Percentiles rank a stretch among this genome's conserved stretches.
Evolutionary conservation across 345 rosid genomes (phyloP).

Genomic region (Eucalyptus dawsonii): DNA sequence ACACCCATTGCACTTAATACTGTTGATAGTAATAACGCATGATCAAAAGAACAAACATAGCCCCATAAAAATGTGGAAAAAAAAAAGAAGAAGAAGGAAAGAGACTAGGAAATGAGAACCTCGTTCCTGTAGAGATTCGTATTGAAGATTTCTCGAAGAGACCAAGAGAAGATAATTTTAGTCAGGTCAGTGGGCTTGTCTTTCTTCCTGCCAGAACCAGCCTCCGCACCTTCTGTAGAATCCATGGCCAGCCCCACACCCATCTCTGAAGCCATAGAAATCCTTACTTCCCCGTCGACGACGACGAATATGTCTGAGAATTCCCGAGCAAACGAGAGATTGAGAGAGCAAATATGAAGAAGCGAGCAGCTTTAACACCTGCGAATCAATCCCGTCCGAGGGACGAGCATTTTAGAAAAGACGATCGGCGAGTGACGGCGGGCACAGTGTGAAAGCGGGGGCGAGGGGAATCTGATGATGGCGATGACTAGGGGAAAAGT

Average conservation of each 20-base stretch:
- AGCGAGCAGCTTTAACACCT: background rate
- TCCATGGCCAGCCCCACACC: background rate
- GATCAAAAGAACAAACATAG: background rate
- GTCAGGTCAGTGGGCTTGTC: background rate
- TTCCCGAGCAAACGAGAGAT: background rate
- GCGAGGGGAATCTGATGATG: background rate
- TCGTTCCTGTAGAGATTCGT: background rate
- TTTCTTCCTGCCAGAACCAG: background rate
- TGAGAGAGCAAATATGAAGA: background rate
- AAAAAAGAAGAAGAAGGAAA: background rate
- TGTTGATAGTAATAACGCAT: background rate
- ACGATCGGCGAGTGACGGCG: background rate
- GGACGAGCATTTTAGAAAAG: background rate
- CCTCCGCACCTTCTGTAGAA: background rate
- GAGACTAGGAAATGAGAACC: background rate
- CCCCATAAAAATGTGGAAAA: background rate
- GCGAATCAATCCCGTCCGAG: background rate
- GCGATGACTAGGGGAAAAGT: background rate
- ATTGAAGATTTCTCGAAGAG: background rate
- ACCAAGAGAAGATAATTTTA: background rate
- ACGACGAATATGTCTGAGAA: background rate
- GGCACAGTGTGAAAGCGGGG: background rate
- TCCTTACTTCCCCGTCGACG: background rate
- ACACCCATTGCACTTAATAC: background rate
- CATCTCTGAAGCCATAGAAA: background rate